These are phyloP conservation scores for Annona cherimola DNA, from an alignment of 164 flowering plant genomes.

Conservation along the genomic window DNA sequence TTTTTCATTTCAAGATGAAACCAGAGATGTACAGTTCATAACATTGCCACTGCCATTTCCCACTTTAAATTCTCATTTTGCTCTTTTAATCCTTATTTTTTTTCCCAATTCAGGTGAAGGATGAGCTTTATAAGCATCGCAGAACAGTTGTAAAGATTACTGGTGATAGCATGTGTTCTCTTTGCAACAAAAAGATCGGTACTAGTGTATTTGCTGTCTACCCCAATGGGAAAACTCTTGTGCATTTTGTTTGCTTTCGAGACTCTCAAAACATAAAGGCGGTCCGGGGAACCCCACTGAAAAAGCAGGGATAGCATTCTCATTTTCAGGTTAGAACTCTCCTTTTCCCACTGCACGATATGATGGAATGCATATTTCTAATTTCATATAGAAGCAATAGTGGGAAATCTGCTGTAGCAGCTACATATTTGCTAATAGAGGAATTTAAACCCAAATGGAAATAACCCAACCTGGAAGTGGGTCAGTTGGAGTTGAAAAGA, in stretches of 20 bases:
- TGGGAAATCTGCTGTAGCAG: too few relatives aligned
- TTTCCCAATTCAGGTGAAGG: constrained; percentile 65
- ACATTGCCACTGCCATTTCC: background rate
- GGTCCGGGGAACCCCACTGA: constrained; percentile 47
- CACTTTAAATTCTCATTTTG: background rate
- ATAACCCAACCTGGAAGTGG: too few relatives aligned
- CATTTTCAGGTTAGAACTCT: too few relatives aligned
- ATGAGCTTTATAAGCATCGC: constrained; percentile 69
- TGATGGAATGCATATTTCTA: too few relatives aligned
- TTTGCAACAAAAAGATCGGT: constrained; percentile 91
- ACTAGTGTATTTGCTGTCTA: constrained; percentile 95
- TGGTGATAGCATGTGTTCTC: constrained; percentile 81
- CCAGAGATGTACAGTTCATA: background rate
- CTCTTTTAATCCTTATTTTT: background rate
- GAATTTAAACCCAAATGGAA: too few relatives aligned
- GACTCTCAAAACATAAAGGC: constrained; percentile 94
- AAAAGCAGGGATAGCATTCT: constrained; percentile 33
- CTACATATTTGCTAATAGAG: too few relatives aligned
- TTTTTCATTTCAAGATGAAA: background rate
- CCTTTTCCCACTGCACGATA: too few relatives aligned
- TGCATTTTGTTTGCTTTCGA: constrained; percentile 94
- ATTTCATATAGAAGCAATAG: too few relatives aligned
- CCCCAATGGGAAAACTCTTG: constrained; percentile 87
- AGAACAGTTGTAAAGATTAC: constrained; percentile 66
- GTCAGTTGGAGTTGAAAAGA: too few relatives aligned